phyloP scores from a whole-genome alignment of 2,329 filamentous ascomycete species.

The Gnomoniopsis sp. region DNA sequence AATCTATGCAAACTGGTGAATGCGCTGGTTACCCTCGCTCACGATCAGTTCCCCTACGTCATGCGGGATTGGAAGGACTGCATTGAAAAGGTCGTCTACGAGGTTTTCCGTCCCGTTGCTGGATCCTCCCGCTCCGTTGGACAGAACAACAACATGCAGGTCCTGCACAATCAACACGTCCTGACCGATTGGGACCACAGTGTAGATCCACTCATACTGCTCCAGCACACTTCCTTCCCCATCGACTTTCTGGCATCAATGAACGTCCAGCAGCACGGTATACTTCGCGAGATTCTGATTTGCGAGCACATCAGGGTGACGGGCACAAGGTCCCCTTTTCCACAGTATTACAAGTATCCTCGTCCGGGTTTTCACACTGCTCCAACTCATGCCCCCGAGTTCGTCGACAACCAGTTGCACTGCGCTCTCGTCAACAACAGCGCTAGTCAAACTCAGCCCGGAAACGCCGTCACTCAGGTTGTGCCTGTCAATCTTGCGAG shows the following conservation, averaged over 20 bases:
- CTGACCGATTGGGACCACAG: slow-evolving; percentile 9
- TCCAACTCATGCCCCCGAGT: not conserved
- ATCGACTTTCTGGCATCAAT: slow-evolving; percentile 4
- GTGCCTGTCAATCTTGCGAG: not conserved
- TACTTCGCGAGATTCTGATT: slow-evolving; percentile 13
- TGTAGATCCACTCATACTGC: slow-evolving; percentile 10
- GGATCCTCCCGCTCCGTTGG: not conserved
- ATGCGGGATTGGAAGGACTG: slow-evolving; percentile 20
- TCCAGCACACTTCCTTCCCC: slow-evolving; percentile 5
- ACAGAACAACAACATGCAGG: not conserved
- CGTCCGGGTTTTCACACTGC: not conserved
- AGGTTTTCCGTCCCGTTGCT: slow-evolving; percentile 13
- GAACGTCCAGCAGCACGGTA: slow-evolving; percentile 9
- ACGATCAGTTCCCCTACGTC: slow-evolving; percentile 24
- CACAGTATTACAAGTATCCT: not conserved
- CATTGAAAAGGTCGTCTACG: slow-evolving; percentile 17
- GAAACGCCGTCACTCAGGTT: not conserved
- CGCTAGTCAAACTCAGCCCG: not conserved
- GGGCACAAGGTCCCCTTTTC: not conserved
- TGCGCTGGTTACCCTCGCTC: slow-evolving; percentile 38
- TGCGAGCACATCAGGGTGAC: slow-evolving; percentile 8
- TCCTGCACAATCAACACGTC: slow-evolving; percentile 6
- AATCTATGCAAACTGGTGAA: slow-evolving; percentile 47
- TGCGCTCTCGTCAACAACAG: not conserved
- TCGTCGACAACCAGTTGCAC: not conserved